Evolutionary conservation across 169 alveolate species (phyloP).

Genomic region (Plasmodium knowlesi): DNA sequence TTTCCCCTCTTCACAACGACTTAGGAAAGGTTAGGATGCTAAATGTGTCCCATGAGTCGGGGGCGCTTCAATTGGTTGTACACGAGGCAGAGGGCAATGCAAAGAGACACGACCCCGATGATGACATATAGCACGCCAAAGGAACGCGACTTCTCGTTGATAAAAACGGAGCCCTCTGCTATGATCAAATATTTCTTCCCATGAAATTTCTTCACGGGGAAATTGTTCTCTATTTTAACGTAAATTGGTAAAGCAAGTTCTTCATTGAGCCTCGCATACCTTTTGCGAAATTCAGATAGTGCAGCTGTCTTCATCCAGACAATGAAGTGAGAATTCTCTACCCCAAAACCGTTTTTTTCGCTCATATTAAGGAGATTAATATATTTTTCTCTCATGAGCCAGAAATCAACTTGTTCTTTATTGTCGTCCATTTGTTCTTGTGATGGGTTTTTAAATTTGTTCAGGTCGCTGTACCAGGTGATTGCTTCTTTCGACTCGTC

Average conservation of each 20-base stretch:
- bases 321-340: constrained; percentile 87
- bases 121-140: constrained; percentile 47
- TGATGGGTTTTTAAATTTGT: constrained; percentile 79
- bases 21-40: not conserved
- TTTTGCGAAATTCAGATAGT: constrained; percentile 81
- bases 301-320: constrained; percentile 90
- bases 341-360: constrained; percentile 84
- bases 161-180: constrained; percentile 62
- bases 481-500: constrained; percentile 84
- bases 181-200: constrained; percentile 84
- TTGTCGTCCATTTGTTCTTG: constrained; percentile 15
- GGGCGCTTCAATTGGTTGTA: constrained; percentile 54
- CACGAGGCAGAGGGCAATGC: constrained; percentile 24
- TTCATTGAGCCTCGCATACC: constrained; percentile 84
- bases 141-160: constrained; percentile 49
- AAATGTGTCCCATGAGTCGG: constrained; percentile 44
- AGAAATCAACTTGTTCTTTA: constrained; percentile 66
- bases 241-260: constrained; percentile 82
- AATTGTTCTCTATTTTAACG: constrained; percentile 77
- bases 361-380: constrained; percentile 71
- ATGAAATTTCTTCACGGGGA: constrained; percentile 78
- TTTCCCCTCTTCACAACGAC: too few relatives aligned
- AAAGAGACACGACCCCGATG: constrained; percentile 43
- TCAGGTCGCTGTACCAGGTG: constrained; percentile 79
- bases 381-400: constrained; percentile 51